phyloP scores from a whole-genome alignment of 805 yeast genomes.

The Wilhelminamyces savonicus region DNA sequence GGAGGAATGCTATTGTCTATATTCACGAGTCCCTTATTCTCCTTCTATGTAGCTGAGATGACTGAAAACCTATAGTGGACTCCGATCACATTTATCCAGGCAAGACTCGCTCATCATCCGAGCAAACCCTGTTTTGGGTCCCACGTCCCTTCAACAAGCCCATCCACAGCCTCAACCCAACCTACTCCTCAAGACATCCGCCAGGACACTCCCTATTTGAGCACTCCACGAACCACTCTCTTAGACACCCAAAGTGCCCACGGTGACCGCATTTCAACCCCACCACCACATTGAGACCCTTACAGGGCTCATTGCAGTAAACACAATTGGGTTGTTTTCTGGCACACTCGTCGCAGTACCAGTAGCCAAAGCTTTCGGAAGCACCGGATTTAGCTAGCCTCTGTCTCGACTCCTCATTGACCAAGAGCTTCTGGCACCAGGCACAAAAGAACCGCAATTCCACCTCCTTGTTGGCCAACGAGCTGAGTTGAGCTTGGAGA shows the following conservation, averaged over 20 bases:
- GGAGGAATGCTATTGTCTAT: no score
- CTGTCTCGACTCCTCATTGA: conserved; percentile 51
- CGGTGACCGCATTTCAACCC: conserved; percentile 75
- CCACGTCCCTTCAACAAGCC: no score
- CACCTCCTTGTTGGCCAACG: conserved; percentile 28
- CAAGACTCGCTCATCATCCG: not conserved
- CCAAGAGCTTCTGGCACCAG: conserved; percentile 50
- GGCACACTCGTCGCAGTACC: conserved; percentile 79
- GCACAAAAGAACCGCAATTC: conserved; percentile 49
- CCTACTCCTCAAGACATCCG: no score
- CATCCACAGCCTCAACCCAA: no score
- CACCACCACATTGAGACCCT: conserved; percentile 57
- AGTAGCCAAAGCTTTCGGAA: conserved; percentile 50
- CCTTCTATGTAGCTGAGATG: no score
- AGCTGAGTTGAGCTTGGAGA: conserved; percentile 20
- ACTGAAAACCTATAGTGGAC: no score
- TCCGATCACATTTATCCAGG: not conserved
- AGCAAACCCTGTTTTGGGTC: not conserved
- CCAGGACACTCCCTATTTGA: conserved; percentile 72
- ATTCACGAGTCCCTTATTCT: no score
- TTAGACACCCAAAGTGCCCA: conserved; percentile 77
- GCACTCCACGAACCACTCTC: conserved; percentile 67
- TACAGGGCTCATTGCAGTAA: conserved; percentile 70
- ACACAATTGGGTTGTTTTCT: conserved; percentile 61
- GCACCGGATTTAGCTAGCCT: conserved; percentile 14